phyloP scores from a whole-genome alignment of 2,329 filamentous ascomycete species.

The Microdochium paspali region DNA sequence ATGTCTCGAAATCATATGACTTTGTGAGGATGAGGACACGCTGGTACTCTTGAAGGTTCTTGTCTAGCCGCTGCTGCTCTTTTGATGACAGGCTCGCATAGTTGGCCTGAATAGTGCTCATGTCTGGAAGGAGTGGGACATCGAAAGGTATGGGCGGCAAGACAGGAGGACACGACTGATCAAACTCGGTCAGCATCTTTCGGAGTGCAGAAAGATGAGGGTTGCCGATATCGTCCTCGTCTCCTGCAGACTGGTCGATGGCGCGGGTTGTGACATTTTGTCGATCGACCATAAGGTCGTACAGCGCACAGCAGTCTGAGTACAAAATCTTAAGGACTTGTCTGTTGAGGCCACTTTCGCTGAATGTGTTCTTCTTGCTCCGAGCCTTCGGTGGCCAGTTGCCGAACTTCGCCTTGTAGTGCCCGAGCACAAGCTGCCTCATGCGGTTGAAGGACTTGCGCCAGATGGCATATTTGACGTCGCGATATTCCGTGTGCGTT shows the following conservation, averaged over 20 bases:
- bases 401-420: constrained; percentile 51
- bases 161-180: constrained; percentile 80
- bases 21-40: constrained; percentile 67
- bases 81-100: constrained; percentile 58
- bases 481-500: constrained; percentile 64
- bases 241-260: constrained; percentile 53
- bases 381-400: constrained; percentile 86
- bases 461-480: constrained; percentile 80
- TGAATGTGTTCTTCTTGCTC: constrained; percentile 85
- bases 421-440: constrained; percentile 60
- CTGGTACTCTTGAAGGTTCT: constrained; percentile 70
- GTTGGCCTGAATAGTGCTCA: constrained; percentile 55
- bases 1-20: constrained; percentile 71
- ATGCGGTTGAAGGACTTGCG: constrained; percentile 64
- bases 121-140: constrained; percentile 64
- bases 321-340: constrained; percentile 76
- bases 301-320: constrained; percentile 74
- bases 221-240: constrained; percentile 41
- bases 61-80: constrained; percentile 64
- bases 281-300: constrained; percentile 82
- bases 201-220: constrained; percentile 62
- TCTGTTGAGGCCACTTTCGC: constrained; percentile 78
- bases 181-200: constrained; percentile 76
- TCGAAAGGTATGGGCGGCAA: constrained; percentile 89
- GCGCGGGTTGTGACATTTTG: constrained; percentile 68